These are phyloP conservation scores for Xerocomellus dryophilus DNA, from an alignment of 768 basidiomycete genomes.

Conservation along the genomic window DNA sequence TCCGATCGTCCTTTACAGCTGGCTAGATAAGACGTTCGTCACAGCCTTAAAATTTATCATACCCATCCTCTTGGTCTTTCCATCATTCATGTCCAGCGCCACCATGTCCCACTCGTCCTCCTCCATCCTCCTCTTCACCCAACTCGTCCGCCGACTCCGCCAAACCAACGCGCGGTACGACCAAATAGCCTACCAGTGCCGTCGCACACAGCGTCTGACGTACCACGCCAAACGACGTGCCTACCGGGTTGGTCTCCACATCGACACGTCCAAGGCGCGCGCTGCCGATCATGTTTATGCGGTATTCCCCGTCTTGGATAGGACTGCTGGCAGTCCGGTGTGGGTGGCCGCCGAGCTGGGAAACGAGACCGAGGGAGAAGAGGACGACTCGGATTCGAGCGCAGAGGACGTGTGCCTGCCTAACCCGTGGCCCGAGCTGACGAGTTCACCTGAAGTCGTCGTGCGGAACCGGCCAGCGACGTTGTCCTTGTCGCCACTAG, in stretches of 20 bases:
- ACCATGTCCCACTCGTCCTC: slow-evolving; percentile 15
- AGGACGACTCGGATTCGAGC: background rate
- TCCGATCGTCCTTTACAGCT: slow-evolving; percentile 1
- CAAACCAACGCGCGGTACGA: slow-evolving; percentile 43
- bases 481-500: background rate
- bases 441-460: background rate
- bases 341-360: background rate
- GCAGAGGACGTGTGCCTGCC: background rate
- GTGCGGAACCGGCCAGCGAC: background rate
- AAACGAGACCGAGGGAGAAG: background rate
- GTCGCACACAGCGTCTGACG: slow-evolving; percentile 36
- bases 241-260: slow-evolving; percentile 38
- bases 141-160: slow-evolving; percentile 42
- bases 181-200: slow-evolving; percentile 38
- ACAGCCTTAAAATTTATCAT: too few species aligned
- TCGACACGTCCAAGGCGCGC: slow-evolving; percentile 43
- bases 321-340: background rate
- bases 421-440: background rate
- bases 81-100: too few species aligned
- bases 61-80: too few species aligned
- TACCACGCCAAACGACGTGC: slow-evolving; percentile 52
- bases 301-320: background rate
- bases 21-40: background rate
- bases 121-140: slow-evolving; percentile 26
- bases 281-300: slow-evolving; percentile 17